Evolutionary conservation across 129 eudicot genomes (phyloP).

Genomic region (Apium graveolens): DNA sequence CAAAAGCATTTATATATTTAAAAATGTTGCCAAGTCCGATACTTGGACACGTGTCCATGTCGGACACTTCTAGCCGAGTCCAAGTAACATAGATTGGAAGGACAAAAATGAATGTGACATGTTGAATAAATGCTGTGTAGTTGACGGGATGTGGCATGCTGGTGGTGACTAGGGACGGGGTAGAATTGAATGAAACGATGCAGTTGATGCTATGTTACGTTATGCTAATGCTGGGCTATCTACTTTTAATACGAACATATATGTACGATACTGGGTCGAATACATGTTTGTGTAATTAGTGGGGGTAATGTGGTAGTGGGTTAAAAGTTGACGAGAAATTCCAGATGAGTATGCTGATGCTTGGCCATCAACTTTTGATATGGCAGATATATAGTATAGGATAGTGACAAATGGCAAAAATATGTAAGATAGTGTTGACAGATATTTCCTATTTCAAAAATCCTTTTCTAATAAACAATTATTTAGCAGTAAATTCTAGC

Average conservation of each 20-base stretch:
- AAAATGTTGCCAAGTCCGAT: too few relatives aligned
- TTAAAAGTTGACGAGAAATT: conserved; percentile 17
- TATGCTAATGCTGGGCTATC: conserved; percentile 61
- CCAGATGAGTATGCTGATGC: conserved; percentile 67
- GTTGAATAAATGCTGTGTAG: conserved; percentile 68
- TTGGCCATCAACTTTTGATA: conserved; percentile 58
- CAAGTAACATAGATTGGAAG: too few relatives aligned
- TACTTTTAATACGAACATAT: conserved; percentile 57
- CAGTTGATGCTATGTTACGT: background rate
- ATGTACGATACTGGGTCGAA: background rate
- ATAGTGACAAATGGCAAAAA: background rate
- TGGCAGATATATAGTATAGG: conserved; percentile 88
- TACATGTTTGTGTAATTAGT: background rate
- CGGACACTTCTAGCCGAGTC: too few relatives aligned
- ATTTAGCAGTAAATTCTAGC: background rate
- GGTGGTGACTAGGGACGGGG: conserved; percentile 79
- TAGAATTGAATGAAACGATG: conserved; percentile 60
- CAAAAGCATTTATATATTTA: too few relatives aligned
- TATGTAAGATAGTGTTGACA: background rate
- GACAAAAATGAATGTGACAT: too few relatives aligned
- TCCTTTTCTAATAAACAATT: background rate
- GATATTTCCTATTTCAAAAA: background rate
- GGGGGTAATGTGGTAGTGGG: background rate
- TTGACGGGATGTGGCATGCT: conserved; percentile 94
- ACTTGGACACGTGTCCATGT: too few relatives aligned